Evolutionary conservation across 805 yeast genomes (phyloP).

Genomic region (Suhomyces prunicola): DNA sequence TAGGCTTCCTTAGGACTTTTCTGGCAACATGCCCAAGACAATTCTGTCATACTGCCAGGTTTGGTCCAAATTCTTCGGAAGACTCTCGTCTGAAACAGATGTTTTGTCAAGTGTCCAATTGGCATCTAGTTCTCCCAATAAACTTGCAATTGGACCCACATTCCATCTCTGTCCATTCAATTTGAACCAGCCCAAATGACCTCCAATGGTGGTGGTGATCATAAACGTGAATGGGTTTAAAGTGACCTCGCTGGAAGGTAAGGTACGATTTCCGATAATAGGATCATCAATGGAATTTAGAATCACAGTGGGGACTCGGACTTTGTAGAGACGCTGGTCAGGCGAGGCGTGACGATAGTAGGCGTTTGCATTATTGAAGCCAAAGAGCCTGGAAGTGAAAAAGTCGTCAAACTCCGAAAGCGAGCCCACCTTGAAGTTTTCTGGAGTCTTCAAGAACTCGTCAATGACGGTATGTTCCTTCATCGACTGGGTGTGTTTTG

Average conservation of each 20-base stretch:
- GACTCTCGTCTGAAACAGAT: constrained; percentile 11
- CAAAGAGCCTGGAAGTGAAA: constrained; percentile 61
- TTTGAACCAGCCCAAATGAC: constrained; percentile 59
- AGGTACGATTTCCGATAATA: constrained; percentile 49
- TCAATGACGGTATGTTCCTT: constrained; percentile 20
- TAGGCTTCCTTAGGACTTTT: background rate
- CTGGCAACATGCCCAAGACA: constrained; percentile 4
- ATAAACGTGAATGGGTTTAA: constrained; percentile 58
- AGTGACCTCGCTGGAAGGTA: constrained; percentile 49
- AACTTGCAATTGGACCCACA: constrained; percentile 32
- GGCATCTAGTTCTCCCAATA: constrained; percentile 31
- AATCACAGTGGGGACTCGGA: constrained; percentile 61
- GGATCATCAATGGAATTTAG: constrained; percentile 69
- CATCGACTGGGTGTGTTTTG: constrained; percentile 29
- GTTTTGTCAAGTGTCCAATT: constrained; percentile 21
- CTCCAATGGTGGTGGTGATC: constrained; percentile 63
- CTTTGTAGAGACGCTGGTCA: constrained; percentile 48
- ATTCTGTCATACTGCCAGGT: constrained; percentile 37
- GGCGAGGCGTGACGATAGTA: constrained; percentile 70
- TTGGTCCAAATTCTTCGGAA: constrained; percentile 28
- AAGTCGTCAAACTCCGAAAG: constrained; percentile 58
- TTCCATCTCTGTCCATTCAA: constrained; percentile 35
- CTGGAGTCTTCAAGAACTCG: constrained; percentile 29
- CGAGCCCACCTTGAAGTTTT: constrained; percentile 28
- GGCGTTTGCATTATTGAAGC: constrained; percentile 57